Conservation (phyloP, 1,139 yeast species). For the Geotrichum macrosporum region DNA sequence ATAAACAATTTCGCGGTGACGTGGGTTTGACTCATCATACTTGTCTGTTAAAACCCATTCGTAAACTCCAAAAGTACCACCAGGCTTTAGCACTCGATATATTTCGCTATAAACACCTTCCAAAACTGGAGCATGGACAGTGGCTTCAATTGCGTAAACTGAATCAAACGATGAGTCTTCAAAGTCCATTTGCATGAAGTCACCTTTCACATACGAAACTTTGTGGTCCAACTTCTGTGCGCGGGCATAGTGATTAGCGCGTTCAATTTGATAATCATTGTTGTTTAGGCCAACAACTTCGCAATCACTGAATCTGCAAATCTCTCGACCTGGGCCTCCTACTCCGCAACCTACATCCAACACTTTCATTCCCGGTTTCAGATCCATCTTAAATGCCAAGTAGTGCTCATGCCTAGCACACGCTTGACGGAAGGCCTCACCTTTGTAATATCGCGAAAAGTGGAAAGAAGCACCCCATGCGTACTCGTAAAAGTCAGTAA, state of each 20-base stretch:
- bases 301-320: constrained; percentile 85
- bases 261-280: constrained; percentile 90
- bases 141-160: constrained; percentile 97
- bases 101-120: constrained; percentile 96
- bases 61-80: constrained; percentile 95
- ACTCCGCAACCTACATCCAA: constrained; percentile 99
- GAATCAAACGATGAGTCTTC: constrained; percentile 87
- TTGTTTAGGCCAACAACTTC: constrained; percentile 86
- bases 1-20: constrained; percentile 91
- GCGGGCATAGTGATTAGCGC: constrained; percentile 80
- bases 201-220: constrained; percentile 89
- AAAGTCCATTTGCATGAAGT: constrained; percentile 98
- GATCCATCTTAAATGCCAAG: constrained; percentile 80
- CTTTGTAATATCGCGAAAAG: constrained; percentile 86
- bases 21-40: constrained; percentile 81
- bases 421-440: constrained; percentile 92
- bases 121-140: constrained; percentile 94
- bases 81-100: constrained; percentile 93
- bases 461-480: constrained; percentile 99
- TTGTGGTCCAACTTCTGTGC: constrained; percentile 63
- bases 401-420: constrained; percentile 96
- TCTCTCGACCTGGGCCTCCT: constrained; percentile 98
- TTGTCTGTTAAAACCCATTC: constrained; percentile 98
- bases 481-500: constrained; percentile 93
- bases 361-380: constrained; percentile 76